These are phyloP conservation scores for Xylaria sp. DNA, from an alignment of 2,329 filamentous ascomycete genomes.

Conservation along the genomic window DNA sequence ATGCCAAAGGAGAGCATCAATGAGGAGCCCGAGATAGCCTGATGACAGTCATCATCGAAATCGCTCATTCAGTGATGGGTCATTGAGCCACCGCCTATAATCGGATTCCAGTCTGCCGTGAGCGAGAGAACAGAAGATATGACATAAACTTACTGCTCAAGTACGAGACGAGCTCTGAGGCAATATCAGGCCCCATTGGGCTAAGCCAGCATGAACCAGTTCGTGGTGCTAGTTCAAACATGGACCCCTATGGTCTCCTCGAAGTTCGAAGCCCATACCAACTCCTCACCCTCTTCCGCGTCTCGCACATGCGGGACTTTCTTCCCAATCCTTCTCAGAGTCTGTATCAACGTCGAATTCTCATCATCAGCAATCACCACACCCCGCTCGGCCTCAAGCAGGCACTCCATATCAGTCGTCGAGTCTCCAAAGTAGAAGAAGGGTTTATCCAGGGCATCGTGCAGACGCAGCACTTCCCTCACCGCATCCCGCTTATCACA, in stretches of 20 bases:
- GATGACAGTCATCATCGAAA: not conserved
- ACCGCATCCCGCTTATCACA: conserved; percentile 60
- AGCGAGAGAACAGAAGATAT: not conserved
- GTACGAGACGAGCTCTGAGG: not conserved
- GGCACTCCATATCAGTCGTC: conserved; percentile 65
- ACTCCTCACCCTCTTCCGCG: conserved; percentile 39
- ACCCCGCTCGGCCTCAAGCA: conserved; percentile 56
- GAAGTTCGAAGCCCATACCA: conserved; percentile 49
- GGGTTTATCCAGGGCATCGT: conserved; percentile 38
- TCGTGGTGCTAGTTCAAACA: conserved; percentile 16
- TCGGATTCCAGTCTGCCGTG: not conserved
- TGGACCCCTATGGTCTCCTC: conserved; percentile 44
- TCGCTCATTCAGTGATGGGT: not conserved
- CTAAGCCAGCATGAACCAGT: not conserved
- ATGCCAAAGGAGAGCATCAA: not conserved
- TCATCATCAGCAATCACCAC: conserved; percentile 59
- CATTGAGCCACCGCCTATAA: not conserved
- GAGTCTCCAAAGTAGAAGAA: conserved; percentile 70
- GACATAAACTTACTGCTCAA: conserved; percentile 13
- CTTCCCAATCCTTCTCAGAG: conserved; percentile 49
- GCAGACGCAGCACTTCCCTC: conserved; percentile 44
- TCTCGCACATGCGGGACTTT: conserved; percentile 47
- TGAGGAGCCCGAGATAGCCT: not conserved
- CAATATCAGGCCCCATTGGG: not conserved
- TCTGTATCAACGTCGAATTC: conserved; percentile 45